Evolutionary conservation across 805 yeast species (phyloP).

Genomic region (Monosporozyma siamensis): DNA sequence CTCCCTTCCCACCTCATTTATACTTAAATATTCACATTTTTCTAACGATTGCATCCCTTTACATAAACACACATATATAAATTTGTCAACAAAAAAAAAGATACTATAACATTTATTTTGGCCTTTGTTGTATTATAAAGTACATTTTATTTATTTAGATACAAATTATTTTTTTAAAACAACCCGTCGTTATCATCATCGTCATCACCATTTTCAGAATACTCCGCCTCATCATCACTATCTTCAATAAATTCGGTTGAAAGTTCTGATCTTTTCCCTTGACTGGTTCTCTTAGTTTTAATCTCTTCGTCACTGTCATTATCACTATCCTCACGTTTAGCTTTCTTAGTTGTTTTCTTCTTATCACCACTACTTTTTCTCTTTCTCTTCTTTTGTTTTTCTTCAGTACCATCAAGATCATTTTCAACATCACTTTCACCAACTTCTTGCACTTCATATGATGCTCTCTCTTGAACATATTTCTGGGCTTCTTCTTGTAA

Average conservation of each 20-base stretch:
- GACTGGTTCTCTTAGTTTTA: slow-evolving; percentile 12
- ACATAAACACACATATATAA: too few relatives aligned
- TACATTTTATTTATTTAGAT: too few relatives aligned
- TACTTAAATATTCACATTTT: neutral
- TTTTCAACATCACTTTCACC: slow-evolving; percentile 33
- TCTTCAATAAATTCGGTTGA: slow-evolving; percentile 36
- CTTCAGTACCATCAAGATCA: slow-evolving; percentile 18
- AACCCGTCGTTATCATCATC: slow-evolving; percentile 14
- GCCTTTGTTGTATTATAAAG: neutral
- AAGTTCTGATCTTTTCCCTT: slow-evolving; percentile 24
- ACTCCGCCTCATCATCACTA: slow-evolving; percentile 34
- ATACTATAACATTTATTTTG: neutral
- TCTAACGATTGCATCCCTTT: too few relatives aligned
- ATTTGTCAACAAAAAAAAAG: too few relatives aligned
- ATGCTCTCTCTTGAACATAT: slow-evolving; percentile 47
- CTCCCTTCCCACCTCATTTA: neutral
- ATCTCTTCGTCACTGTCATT: slow-evolving; percentile 19
- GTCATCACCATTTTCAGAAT: slow-evolving; percentile 10
- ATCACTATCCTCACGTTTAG: slow-evolving; percentile 10
- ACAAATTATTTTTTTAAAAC: slow-evolving; percentile 9
- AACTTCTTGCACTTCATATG: slow-evolving; percentile 28
- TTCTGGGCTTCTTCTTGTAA: slow-evolving; percentile 50
- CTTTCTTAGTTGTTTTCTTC: neutral
- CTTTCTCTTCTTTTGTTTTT: slow-evolving; percentile 12
- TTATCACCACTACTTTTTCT: slow-evolving; percentile 11